A percentile compares a stretch with the other conserved stretches of the same genome.
Conservation (phyloP, 257 asterid genomes). For the Salvia hispanica region DNA sequence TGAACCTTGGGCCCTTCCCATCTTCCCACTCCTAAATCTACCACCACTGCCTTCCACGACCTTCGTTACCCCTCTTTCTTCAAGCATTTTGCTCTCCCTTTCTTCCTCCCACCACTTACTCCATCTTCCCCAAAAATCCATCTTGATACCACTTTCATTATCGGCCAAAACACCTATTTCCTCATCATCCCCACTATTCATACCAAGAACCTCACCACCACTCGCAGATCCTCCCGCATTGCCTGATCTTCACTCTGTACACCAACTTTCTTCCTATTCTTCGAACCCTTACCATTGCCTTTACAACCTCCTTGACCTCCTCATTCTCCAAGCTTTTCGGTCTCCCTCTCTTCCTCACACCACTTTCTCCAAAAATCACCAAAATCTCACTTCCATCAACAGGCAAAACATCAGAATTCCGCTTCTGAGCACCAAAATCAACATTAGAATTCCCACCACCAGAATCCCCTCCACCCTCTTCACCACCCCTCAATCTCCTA, state of each 20-base stretch:
- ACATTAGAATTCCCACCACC: constrained; percentile 25
- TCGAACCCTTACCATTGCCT: constrained; percentile 29
- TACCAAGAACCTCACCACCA: neutral
- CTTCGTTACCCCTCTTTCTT: constrained; percentile 30
- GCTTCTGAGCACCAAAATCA: constrained; percentile 11
- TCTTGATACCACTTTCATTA: too few species aligned
- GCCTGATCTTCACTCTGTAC: constrained; percentile 7
- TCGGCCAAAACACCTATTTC: too few species aligned
- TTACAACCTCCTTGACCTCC: constrained; percentile 9
- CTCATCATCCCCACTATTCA: too few species aligned
- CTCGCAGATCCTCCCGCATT: neutral
- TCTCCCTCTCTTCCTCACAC: constrained; percentile 36
- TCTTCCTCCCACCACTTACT: constrained; percentile 18
- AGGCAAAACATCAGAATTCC: constrained; percentile 19
- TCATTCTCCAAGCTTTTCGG: constrained; percentile 41
- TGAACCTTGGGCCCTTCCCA: constrained; percentile 32
- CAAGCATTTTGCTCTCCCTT: constrained; percentile 43
- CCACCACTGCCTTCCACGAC: constrained; percentile 12
- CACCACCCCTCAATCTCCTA: neutral
- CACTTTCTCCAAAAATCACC: neutral
- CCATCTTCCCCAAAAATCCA: too few species aligned
- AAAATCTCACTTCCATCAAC: constrained; percentile 3
- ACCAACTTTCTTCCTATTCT: constrained; percentile 28
- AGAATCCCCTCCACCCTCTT: constrained; percentile 21
- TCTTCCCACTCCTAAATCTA: neutral